Conservation (phyloP, 2,329 filamentous ascomycete genomes). For the Colletotrichum sp. region DNA sequence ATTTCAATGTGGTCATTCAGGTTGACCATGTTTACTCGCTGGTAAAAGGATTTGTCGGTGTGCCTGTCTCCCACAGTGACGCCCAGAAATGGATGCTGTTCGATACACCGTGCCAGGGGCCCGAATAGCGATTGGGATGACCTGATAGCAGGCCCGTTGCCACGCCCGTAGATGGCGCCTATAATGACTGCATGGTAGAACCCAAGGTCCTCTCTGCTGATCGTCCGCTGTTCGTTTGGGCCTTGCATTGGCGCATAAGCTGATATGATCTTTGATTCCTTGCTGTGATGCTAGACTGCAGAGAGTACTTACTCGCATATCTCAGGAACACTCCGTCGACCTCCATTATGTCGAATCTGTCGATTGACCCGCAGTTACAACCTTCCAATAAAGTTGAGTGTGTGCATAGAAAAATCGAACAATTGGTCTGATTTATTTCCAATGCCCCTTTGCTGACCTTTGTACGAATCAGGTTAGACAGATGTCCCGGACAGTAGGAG, state of each 20-base stretch:
- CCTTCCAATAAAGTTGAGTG: not conserved
- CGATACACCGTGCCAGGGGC: constrained; percentile 40
- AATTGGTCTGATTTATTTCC: not conserved
- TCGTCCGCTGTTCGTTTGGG: constrained; percentile 43
- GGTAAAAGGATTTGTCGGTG: constrained; percentile 40
- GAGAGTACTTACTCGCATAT: not conserved
- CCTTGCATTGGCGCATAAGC: constrained; percentile 26
- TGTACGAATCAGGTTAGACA: not conserved
- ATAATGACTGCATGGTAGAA: constrained; percentile 44
- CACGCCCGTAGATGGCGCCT: constrained; percentile 36
- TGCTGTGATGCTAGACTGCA: not conserved
- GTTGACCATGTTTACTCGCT: constrained; percentile 33
- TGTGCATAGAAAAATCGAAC: not conserved
- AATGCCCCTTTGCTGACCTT: not conserved
- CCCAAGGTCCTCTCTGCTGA: constrained; percentile 42
- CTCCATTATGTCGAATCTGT: not conserved
- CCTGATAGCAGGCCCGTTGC: constrained; percentile 15
- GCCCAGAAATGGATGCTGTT: constrained; percentile 39
- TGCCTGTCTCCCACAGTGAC: constrained; percentile 37
- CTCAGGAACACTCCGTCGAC: not conserved
- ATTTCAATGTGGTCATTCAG: constrained; percentile 43
- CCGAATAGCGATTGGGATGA: constrained; percentile 29
- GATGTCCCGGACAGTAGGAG: not conserved
- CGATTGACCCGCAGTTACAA: not conserved
- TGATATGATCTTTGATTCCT: not conserved